These are phyloP conservation scores for Curvularia spicifera DNA, from an alignment of 2,329 filamentous ascomycete species.

Conservation along the genomic window DNA sequence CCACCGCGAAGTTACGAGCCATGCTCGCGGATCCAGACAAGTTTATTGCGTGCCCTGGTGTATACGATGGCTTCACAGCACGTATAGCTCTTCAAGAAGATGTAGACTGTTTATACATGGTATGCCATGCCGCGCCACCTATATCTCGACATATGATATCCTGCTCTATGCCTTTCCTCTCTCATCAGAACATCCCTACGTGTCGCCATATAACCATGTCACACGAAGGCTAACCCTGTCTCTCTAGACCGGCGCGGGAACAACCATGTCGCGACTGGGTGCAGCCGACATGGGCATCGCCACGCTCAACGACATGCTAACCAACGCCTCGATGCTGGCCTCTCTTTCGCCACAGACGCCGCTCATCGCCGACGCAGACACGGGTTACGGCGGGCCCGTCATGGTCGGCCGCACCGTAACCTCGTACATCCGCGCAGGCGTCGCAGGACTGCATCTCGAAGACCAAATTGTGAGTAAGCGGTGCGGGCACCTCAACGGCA, in stretches of 20 bases:
- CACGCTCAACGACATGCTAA: constrained; percentile 67
- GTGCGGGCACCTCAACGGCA: constrained; percentile 68
- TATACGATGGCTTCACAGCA: constrained; percentile 72
- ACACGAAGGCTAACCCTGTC: not conserved
- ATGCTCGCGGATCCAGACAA: constrained; percentile 43
- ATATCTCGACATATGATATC: not conserved
- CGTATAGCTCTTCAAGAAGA: constrained; percentile 67
- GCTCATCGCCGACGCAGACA: constrained; percentile 68
- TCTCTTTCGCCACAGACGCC: constrained; percentile 62
- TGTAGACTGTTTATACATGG: constrained; percentile 72
- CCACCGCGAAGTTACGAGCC: constrained; percentile 40
- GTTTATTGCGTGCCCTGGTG: constrained; percentile 65
- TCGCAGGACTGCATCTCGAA: constrained; percentile 67
- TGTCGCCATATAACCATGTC: not conserved
- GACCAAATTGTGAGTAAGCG: constrained; percentile 70
- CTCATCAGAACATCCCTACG: not conserved
- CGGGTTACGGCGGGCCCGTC: constrained; percentile 57
- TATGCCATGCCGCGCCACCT: constrained; percentile 40
- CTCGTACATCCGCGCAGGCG: constrained; percentile 61
- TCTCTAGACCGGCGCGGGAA: constrained; percentile 66
- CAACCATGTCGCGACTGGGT: constrained; percentile 65
- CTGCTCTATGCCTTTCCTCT: not conserved
- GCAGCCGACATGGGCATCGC: constrained; percentile 69
- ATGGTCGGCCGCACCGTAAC: constrained; percentile 60
- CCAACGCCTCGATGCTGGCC: constrained; percentile 70